A percentile compares a stretch with the other conserved stretches of the same genome.
Conservation (phyloP, 2,329 filamentous ascomycete genomes). For the Xylariaceae sp. region DNA sequence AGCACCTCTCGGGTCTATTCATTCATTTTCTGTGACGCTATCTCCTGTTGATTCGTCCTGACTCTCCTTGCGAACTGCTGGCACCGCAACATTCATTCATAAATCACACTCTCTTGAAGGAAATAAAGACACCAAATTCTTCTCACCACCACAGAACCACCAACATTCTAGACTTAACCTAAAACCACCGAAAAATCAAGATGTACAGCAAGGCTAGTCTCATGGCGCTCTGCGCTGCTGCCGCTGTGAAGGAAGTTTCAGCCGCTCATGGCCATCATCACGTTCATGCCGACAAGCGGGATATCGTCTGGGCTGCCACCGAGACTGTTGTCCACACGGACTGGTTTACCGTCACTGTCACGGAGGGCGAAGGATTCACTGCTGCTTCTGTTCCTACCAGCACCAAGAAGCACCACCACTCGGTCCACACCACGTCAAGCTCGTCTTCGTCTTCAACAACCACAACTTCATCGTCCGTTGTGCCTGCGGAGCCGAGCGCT, state of each 20-base stretch:
- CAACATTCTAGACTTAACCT: not conserved
- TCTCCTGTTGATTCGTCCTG: slow-evolving; percentile 20
- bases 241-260: slow-evolving; percentile 26
- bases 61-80: slow-evolving; percentile 27
- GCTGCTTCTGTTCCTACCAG: slow-evolving; percentile 2
- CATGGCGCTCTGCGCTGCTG: slow-evolving; percentile 29
- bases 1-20: slow-evolving; percentile 22
- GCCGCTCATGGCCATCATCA: slow-evolving; percentile 27
- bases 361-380: slow-evolving; percentile 19
- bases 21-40: slow-evolving; percentile 22
- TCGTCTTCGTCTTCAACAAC: slow-evolving; percentile 13
- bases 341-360: slow-evolving; percentile 28
- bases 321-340: slow-evolving; percentile 30
- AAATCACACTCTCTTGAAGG: slow-evolving; percentile 11
- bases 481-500: slow-evolving; percentile 13
- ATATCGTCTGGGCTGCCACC: slow-evolving; percentile 26
- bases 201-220: slow-evolving; percentile 31
- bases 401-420: not conserved
- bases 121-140: slow-evolving; percentile 9
- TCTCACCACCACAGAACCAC: slow-evolving; percentile 1
- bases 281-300: slow-evolving; percentile 27
- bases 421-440: slow-evolving; percentile 1
- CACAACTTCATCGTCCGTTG: slow-evolving; percentile 23
- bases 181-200: slow-evolving; percentile 13
- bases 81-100: slow-evolving; percentile 26